These are phyloP conservation scores for Sisymbrium altissimum DNA, from an alignment of 345 rosid genomes.

Conservation along the genomic window DNA sequence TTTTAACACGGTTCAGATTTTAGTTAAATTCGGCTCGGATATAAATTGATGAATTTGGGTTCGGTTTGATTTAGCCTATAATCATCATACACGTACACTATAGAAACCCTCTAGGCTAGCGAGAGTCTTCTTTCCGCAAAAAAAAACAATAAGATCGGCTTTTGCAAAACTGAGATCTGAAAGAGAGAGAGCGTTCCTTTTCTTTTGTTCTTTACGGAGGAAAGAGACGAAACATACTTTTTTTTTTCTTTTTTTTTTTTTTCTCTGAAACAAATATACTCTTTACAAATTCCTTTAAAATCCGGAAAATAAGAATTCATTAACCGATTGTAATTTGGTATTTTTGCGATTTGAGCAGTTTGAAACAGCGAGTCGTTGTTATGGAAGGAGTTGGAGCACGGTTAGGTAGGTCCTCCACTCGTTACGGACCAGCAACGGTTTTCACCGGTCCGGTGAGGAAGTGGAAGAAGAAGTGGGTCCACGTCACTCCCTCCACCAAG, in stretches of 20 bases:
- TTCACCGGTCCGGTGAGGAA: conserved; percentile 94
- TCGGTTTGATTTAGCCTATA: neutral
- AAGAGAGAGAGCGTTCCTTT: neutral
- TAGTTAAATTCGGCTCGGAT: neutral
- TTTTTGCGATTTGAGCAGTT: conserved; percentile 17
- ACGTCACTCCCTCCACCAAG: conserved; percentile 51
- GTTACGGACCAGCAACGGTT: conserved; percentile 94
- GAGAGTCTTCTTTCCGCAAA: conserved; percentile 4
- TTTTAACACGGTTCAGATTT: neutral
- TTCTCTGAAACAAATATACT: neutral
- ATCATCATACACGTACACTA: neutral
- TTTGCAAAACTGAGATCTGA: conserved; percentile 4
- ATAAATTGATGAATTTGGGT: neutral
- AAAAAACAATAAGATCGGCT: neutral
- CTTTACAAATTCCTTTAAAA: neutral
- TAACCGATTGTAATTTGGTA: conserved; percentile 11
- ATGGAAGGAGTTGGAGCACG: conserved; percentile 99
- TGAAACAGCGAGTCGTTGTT: conserved; percentile 16
- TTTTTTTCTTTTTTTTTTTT: neutral
- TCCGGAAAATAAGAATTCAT: neutral
- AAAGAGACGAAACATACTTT: neutral
- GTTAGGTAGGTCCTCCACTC: conserved; percentile 91
- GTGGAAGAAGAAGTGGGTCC: conserved; percentile 99
- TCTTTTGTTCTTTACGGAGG: neutral
- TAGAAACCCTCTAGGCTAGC: neutral